Evolutionary conservation across 225 moss, liverwort and hornwort genomes (phyloP).

Genomic region (Straminergon stramineum): DNA sequence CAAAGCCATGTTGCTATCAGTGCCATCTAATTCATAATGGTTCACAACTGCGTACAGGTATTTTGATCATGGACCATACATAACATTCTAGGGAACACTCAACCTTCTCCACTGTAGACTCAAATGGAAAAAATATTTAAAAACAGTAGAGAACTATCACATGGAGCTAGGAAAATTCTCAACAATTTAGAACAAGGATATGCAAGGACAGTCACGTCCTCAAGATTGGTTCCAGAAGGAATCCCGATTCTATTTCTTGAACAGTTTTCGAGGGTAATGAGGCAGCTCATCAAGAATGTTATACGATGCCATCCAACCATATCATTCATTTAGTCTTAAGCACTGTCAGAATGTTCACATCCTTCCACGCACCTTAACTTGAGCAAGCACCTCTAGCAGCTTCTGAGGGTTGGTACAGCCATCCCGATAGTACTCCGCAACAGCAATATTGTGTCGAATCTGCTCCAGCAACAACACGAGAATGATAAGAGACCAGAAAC

Average conservation of each 20-base stretch:
- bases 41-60: neutral
- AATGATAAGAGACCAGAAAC: neutral
- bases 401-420: conserved; percentile 84
- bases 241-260: neutral
- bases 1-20: neutral
- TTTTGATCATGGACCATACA: neutral
- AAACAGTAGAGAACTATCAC: neutral
- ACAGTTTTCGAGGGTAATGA: neutral
- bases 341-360: neutral
- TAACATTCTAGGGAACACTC: neutral
- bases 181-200: neutral
- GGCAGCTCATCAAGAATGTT: neutral
- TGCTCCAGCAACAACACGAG: conserved; percentile 23
- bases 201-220: neutral
- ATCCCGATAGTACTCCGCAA: conserved; percentile 87
- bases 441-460: conserved; percentile 93
- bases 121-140: neutral
- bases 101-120: neutral
- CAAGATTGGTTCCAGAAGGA: neutral
- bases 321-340: neutral
- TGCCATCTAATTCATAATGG: neutral
- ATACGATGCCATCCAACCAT: neutral
- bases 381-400: conserved; percentile 71
- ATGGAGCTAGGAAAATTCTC: neutral
- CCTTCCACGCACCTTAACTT: conserved; percentile 67